Evolutionary conservation across 148 eudicot species (phyloP), one percentile per base, ranked within the genome.

Genomic region (Oxyria digyna): DNA sequence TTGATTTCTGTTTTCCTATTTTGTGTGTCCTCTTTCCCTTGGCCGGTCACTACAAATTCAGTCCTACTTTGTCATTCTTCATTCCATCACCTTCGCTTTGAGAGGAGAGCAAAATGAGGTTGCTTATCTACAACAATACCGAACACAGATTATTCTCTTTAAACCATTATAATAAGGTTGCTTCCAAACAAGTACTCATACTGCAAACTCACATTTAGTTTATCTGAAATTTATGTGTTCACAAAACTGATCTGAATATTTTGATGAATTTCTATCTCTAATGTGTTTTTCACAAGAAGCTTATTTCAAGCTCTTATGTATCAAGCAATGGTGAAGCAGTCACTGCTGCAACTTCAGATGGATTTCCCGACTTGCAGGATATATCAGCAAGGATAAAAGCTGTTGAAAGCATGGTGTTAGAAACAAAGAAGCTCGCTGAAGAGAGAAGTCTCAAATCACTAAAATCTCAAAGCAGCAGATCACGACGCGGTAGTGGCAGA

Each of bases 301-400:
- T 52, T 78, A n/a, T n/a, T n/a, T n/a, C 77, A 69, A 48, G 50
- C 78, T 42, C 62, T 57, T 68, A 71, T 35, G 62, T 45, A 59
- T 18, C 20, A 57, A 69, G 38, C 26, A 80, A 81, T 66, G 76
- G 75, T 64, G 49, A 71, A 26, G 71, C 20, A 3, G 42, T 38
- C 27, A 38, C 68, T 27, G 35, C 45, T 38, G 46, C 46, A 50
- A 3, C 18, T 12, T 41, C 75, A 31, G 78, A 74, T 55, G 62
- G 75, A 27, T 68, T 69, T 49, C 69, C 80, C 27, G 87, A 86
- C 63, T 71, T 94, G 74, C 72, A 75, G 54, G 76, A 84, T 73
- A 73, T 88, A 64, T 81, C 78, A 67, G 69, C 65, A 52, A 87
- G 86, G 81, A 76, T 90, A 67, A 81, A 83, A 84, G 81, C 75